Evolutionary conservation across 2,329 filamentous ascomycete genomes (phyloP).

Genomic region (Phaeomoniella chlamydospora): DNA sequence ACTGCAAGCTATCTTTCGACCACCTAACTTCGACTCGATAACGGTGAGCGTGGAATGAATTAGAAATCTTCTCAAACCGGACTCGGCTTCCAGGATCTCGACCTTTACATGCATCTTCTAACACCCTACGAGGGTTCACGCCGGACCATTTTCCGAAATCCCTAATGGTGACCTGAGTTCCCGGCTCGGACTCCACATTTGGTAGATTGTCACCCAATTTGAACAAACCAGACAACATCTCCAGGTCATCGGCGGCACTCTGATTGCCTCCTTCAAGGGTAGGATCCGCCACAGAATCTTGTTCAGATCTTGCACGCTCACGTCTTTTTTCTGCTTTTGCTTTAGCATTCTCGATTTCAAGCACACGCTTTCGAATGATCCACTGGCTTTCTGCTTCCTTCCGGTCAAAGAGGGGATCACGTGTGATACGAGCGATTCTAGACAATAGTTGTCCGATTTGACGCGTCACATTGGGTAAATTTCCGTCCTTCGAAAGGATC

Average conservation of each 20-base stretch:
- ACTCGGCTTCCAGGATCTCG: constrained; percentile 60
- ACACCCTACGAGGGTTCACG: constrained; percentile 55
- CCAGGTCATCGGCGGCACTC: constrained; percentile 28
- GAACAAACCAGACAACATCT: constrained; percentile 22
- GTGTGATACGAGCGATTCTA: constrained; percentile 61
- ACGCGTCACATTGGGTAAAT: too few species aligned
- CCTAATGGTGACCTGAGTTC: constrained; percentile 47
- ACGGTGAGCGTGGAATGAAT: constrained; percentile 59
- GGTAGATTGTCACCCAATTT: background rate
- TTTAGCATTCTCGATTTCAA: background rate
- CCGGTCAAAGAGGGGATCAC: constrained; percentile 61
- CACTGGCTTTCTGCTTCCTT: constrained; percentile 31
- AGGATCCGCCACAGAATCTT: constrained; percentile 21
- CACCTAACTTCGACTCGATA: constrained; percentile 63
- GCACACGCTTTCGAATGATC: constrained; percentile 6
- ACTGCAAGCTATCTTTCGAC: constrained; percentile 55
- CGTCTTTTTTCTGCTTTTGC: constrained; percentile 23
- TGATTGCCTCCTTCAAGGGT: constrained; percentile 6
- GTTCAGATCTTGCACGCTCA: background rate
- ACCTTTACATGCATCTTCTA: constrained; percentile 72
- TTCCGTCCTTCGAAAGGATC: too few species aligned
- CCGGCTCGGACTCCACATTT: constrained; percentile 10
- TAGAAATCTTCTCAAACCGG: constrained; percentile 54
- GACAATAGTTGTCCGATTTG: constrained; percentile 32
- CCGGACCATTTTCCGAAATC: constrained; percentile 79